Evolutionary conservation across 257 asterid species (phyloP), one percentile per base, ranked within the genome.

Genomic region (Forsythia viridissima): DNA sequence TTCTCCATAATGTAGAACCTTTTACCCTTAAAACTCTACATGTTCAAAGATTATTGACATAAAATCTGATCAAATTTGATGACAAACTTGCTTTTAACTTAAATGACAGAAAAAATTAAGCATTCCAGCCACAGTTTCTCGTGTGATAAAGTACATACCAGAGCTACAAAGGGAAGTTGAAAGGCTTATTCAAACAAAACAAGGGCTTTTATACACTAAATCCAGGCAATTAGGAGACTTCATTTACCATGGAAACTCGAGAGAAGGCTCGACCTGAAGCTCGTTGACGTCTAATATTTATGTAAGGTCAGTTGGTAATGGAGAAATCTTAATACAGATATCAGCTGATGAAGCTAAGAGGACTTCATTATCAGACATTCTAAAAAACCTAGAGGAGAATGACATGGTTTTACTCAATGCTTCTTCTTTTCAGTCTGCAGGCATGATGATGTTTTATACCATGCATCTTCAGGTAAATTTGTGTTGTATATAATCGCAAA

Each of bases 141-240:
- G 82, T 5, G 96, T 86, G 72, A 44, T 89, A 39, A 90, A 90
- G 72, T 92, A 92, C 94, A 88, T 93, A 24, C 96, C 96, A 0
- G 98, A 92, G 82, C 82, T 92, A 52, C 94, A 84, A 76, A 87
- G 84, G 46, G 91, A 93, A 84, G 81, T 90, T 13, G 88, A 88
- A 15, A 82, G 76, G 61, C 77, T 92, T 24, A 63, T 18, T 20
- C 70, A 85, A 5, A 87, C 79, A 85, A 92, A 83, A 57, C 89
- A 93, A 76, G 78, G 72, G 0, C 85, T 89, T 4, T 10, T 80
- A 39, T 80, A 86, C 16, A 81, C 65, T 52, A 43, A 80, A 37
- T 69, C 86, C 0, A 74, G 66, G 69, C 48, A 69, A 30, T 30
- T 30, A 36, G 77, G 78, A 82, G 71, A 72, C 18, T 73, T 80